phyloP scores from a whole-genome alignment of 768 basidiomycete species.

The Macrolepiota albuminosa region DNA sequence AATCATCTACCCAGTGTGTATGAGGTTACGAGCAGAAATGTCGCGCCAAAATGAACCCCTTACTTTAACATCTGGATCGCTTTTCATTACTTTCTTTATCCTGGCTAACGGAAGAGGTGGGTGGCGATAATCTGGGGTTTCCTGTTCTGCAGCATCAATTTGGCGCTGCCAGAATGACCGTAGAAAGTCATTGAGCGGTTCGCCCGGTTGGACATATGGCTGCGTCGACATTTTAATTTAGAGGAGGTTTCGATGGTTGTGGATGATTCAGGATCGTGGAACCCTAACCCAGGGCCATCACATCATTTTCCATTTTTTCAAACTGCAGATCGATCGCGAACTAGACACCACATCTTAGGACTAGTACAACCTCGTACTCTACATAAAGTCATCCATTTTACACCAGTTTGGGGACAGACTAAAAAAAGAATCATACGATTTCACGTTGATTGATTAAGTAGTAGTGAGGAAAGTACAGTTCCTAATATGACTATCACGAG shows the following conservation, averaged over 20 bases:
- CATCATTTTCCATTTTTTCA: neutral
- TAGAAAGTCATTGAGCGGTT: slow-evolving; percentile 83
- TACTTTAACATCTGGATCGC: slow-evolving; percentile 94
- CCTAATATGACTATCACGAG: too few relatives aligned
- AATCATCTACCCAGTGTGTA: slow-evolving; percentile 69
- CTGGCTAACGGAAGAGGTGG: slow-evolving; percentile 88
- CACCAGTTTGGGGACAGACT: too few relatives aligned
- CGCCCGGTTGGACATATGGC: slow-evolving; percentile 79
- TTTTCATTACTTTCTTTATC: slow-evolving; percentile 99
- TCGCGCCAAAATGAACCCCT: slow-evolving; percentile 19
- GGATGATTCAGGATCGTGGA: neutral
- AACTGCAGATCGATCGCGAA: neutral
- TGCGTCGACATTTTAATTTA: slow-evolving; percentile 35
- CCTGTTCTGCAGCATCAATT: slow-evolving; percentile 81
- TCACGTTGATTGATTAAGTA: too few relatives aligned
- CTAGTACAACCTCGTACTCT: too few relatives aligned
- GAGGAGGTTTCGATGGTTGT: slow-evolving; percentile 8
- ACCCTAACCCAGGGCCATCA: slow-evolving; percentile 2
- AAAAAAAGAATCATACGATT: too few relatives aligned
- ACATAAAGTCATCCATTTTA: too few relatives aligned
- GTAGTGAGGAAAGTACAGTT: too few relatives aligned
- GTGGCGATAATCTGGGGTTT: slow-evolving; percentile 84
- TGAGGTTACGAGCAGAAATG: slow-evolving; percentile 2
- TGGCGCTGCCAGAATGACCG: slow-evolving; percentile 89
- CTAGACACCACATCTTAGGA: too few relatives aligned